Percentiles rank a stretch among this genome's conserved stretches.
Conservation (phyloP, 2,329 filamentous ascomycete genomes). For the Paecilomyces dactylethromorphus region DNA sequence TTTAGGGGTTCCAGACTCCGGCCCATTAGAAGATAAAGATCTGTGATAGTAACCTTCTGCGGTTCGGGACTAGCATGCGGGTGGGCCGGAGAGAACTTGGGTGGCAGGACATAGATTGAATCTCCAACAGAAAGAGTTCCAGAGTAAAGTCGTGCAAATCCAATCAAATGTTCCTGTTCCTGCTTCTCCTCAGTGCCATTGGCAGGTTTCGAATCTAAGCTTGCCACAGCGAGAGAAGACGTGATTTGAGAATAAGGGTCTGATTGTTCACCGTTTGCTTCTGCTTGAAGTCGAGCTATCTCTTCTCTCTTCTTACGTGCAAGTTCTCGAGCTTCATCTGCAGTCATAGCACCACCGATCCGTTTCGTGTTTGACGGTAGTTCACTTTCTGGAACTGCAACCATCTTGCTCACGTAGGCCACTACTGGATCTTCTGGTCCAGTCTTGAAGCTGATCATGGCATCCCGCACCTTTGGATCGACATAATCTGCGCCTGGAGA, state of each 20-base stretch:
- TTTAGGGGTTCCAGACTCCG: constrained; percentile 74
- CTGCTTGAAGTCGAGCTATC: constrained; percentile 70
- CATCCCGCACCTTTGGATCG: constrained; percentile 62
- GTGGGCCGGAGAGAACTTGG: constrained; percentile 82
- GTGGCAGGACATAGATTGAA: constrained; percentile 80
- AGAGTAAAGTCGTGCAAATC: constrained; percentile 90
- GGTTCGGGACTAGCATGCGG: constrained; percentile 67
- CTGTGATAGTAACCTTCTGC: constrained; percentile 75
- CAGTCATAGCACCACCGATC: constrained; percentile 63
- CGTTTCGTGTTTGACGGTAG: constrained; percentile 74
- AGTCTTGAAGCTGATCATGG: constrained; percentile 74
- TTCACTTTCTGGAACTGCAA: constrained; percentile 88
- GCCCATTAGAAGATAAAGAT: constrained; percentile 94
- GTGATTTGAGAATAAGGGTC: constrained; percentile 52
- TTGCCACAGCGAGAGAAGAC: constrained; percentile 55
- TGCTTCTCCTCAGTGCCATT: constrained; percentile 51
- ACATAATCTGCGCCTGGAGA: constrained; percentile 73
- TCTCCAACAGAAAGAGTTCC: constrained; percentile 86
- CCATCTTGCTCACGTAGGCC: constrained; percentile 97
- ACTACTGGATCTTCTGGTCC: constrained; percentile 69
- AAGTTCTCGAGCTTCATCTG: constrained; percentile 83
- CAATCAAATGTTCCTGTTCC: constrained; percentile 83
- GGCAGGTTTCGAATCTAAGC: constrained; percentile 48
- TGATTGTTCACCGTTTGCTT: constrained; percentile 36
- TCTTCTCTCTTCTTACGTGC: constrained; percentile 85